Percentiles rank a stretch among this genome's conserved stretches.
Conservation (phyloP, 148 eudicot species). For the Camellia sinensis region DNA sequence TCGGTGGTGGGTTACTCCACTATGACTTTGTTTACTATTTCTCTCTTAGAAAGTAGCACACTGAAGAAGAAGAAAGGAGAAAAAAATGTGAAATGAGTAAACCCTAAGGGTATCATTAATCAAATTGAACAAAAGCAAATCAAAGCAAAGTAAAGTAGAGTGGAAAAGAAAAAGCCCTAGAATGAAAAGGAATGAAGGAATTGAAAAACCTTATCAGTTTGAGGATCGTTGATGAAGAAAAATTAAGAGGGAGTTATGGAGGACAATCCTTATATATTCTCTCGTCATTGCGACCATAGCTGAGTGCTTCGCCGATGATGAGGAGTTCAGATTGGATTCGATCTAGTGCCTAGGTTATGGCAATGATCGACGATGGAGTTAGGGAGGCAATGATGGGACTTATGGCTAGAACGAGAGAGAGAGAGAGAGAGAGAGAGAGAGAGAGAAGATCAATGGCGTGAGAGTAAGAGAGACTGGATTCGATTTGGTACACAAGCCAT, state of each 20-base stretch:
- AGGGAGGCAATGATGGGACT: not conserved
- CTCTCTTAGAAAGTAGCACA: too few relatives aligned
- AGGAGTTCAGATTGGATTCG: conserved; percentile 8
- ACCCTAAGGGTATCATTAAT: too few relatives aligned
- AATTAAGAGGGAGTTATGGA: conserved; percentile 60
- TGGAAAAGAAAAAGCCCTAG: too few relatives aligned
- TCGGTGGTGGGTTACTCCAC: too few relatives aligned
- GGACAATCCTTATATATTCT: conserved; percentile 60
- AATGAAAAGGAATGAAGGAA: not conserved
- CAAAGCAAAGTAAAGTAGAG: too few relatives aligned
- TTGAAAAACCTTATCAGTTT: conserved; percentile 67
- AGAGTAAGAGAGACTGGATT: not conserved
- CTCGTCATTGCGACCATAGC: conserved; percentile 39
- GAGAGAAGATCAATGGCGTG: not conserved
- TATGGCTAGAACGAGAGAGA: too few relatives aligned
- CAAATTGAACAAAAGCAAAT: too few relatives aligned
- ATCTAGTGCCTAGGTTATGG: not conserved
- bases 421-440: too few relatives aligned
- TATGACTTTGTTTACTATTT: too few relatives aligned
- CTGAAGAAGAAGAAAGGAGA: too few relatives aligned
- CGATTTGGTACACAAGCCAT: not conserved
- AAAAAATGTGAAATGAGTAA: too few relatives aligned
- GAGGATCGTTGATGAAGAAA: conserved; percentile 71
- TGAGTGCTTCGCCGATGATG: conserved; percentile 33
- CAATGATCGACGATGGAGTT: not conserved